Percentiles rank a stretch among this genome's conserved stretches.
Conservation (phyloP, 305 asterid genomes). For the Ajuga reptans region DNA sequence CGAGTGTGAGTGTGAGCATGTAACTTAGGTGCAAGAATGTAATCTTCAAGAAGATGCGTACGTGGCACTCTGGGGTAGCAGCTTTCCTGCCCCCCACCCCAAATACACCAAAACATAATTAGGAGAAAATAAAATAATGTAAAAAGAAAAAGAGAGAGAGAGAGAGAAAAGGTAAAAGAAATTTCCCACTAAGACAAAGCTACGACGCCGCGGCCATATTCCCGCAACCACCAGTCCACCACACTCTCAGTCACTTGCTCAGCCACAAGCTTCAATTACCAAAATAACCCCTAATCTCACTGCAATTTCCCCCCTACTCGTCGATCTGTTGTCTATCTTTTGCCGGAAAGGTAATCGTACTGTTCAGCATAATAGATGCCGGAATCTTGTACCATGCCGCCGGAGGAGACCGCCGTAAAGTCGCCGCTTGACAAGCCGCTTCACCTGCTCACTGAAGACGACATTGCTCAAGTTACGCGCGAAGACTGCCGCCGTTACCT, state of each 20-base stretch:
- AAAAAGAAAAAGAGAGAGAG: background rate
- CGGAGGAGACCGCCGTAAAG: conserved; percentile 47
- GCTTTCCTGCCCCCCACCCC: conserved; percentile 29
- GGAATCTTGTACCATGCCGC: conserved; percentile 42
- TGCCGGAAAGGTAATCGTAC: conserved; percentile 6
- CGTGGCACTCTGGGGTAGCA: conserved; percentile 74
- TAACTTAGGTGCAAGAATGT: conserved; percentile 4
- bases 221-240: conserved; percentile 30
- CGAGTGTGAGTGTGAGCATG: too few relatives aligned
- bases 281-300: conserved; percentile 12
- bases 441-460: conserved; percentile 74
- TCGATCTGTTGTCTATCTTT: conserved; percentile 30
- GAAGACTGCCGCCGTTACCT: conserved; percentile 95
- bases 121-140: background rate
- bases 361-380: conserved; percentile 28
- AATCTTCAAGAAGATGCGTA: conserved; percentile 15
- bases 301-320: conserved; percentile 1
- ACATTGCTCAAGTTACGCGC: conserved; percentile 96
- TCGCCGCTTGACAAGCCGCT: conserved; percentile 85
- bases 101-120: background rate
- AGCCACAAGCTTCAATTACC: conserved; percentile 6
- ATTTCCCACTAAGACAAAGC: conserved; percentile 33
- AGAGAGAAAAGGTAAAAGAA: background rate
- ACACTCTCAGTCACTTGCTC: conserved; percentile 21
- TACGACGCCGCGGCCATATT: conserved; percentile 54